phyloP scores from a whole-genome alignment of 768 basidiomycete species.

The Zangia roseola region DNA sequence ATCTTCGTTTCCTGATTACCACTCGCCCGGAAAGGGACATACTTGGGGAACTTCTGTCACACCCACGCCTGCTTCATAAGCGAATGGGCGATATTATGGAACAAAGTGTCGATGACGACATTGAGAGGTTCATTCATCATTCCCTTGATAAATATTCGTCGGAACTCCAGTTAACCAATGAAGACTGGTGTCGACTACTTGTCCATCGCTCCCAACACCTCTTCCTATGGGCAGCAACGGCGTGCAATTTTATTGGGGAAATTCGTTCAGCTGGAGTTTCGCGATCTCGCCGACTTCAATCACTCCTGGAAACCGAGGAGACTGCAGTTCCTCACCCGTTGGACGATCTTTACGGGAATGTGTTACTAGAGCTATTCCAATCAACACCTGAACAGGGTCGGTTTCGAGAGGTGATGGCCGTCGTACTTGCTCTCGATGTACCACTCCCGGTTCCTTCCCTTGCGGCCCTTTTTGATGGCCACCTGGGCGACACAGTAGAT shows the following conservation, averaged over 20 bases:
- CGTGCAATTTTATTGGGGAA: conserved; percentile 13
- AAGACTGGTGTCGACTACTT: conserved; percentile 6
- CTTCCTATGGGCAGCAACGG: conserved; percentile 27
- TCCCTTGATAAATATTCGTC: background rate
- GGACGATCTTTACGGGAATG: background rate
- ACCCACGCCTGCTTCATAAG: background rate
- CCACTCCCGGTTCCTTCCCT: background rate
- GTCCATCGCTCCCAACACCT: conserved; percentile 16
- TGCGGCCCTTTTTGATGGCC: background rate
- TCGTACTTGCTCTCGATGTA: background rate
- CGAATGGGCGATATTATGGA: background rate
- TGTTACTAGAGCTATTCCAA: background rate
- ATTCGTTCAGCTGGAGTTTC: background rate
- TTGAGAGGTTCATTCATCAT: background rate
- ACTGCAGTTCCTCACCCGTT: background rate
- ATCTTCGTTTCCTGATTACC: conserved; percentile 16
- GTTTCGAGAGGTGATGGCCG: conserved; percentile 4
- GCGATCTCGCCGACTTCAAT: background rate
- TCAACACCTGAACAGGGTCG: background rate
- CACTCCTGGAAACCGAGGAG: background rate
- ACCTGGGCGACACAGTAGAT: background rate
- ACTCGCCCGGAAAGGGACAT: conserved; percentile 13
- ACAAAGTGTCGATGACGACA: background rate
- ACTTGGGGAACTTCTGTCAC: background rate
- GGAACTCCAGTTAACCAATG: background rate